Conservation (phyloP, 2,329 filamentous ascomycete genomes). For the Fusarium sp. region DNA sequence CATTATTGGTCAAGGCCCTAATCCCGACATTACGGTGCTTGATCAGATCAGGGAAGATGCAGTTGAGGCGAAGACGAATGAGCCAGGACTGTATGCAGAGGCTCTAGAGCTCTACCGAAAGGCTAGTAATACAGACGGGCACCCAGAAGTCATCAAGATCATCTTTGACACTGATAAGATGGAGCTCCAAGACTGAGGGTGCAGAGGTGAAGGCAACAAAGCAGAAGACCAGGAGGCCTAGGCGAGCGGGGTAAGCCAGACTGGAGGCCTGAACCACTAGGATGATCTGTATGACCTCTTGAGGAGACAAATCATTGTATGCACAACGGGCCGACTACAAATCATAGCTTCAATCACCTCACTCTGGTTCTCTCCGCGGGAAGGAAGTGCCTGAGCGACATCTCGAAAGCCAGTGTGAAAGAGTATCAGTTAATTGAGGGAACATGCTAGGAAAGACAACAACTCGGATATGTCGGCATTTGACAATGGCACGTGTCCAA, state of each 20-base stretch:
- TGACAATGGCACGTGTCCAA: neutral
- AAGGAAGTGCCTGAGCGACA: no score
- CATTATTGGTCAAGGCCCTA: neutral
- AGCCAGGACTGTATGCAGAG: neutral
- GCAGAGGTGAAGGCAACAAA: neutral
- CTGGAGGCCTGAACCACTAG: neutral
- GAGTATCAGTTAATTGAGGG: fast-evolving
- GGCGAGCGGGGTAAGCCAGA: neutral
- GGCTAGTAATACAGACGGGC: neutral
- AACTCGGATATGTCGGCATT: neutral
- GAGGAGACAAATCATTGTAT: neutral
- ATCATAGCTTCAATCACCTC: neutral
- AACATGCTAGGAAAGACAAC: neutral
- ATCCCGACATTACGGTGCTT: neutral
- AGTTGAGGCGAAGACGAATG: neutral
- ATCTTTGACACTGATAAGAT: neutral
- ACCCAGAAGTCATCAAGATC: neutral
- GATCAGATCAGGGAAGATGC: neutral
- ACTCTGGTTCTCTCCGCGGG: no score
- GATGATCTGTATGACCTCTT: neutral
- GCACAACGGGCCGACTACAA: no score
- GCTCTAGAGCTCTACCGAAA: neutral
- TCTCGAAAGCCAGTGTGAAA: neutral
- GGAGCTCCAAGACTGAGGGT: neutral
- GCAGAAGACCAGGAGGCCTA: neutral